Evolutionary conservation across 805 yeast species (phyloP).

Genomic region (Ogataea populi-albae): DNA sequence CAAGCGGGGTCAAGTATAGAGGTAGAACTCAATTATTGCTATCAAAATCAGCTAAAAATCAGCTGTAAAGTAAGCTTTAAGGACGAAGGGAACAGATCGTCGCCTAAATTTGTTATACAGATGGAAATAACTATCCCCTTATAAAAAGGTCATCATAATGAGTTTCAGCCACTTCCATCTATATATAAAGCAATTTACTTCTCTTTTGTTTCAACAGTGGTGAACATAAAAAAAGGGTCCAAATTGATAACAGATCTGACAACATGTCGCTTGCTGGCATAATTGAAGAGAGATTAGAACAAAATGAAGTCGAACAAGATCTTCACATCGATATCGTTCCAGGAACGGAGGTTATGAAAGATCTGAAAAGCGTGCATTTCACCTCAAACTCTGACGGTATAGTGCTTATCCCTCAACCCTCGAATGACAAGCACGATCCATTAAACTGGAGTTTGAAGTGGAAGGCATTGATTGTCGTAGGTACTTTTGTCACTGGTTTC

Average conservation of each 20-base stretch:
- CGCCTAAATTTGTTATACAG: too few species aligned
- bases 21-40: too few species aligned
- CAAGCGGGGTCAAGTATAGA: too few species aligned
- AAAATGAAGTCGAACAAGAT: slow-evolving; percentile 2
- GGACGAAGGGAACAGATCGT: too few species aligned
- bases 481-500: slow-evolving; percentile 5
- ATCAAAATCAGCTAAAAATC: too few species aligned
- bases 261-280: slow-evolving; percentile 2
- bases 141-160: background rate
- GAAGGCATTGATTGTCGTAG: slow-evolving; percentile 2
- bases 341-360: slow-evolving; percentile 9
- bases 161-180: background rate
- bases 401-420: slow-evolving; percentile 8
- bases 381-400: slow-evolving; percentile 2
- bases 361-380: slow-evolving; percentile 7
- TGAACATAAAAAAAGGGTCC: too few species aligned
- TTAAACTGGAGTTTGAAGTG: slow-evolving; percentile 5
- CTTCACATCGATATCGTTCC: slow-evolving; percentile 4
- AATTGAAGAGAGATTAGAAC: slow-evolving; percentile 5
- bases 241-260: too few species aligned
- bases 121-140: background rate
- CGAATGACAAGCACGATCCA: slow-evolving; percentile 8
- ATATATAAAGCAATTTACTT: background rate
- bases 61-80: too few species aligned
- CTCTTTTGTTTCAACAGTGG: background rate